Base-by-base conservation (phyloP, 1,284 basidiomycete species). In the Coriolopsis trogii region DNA sequence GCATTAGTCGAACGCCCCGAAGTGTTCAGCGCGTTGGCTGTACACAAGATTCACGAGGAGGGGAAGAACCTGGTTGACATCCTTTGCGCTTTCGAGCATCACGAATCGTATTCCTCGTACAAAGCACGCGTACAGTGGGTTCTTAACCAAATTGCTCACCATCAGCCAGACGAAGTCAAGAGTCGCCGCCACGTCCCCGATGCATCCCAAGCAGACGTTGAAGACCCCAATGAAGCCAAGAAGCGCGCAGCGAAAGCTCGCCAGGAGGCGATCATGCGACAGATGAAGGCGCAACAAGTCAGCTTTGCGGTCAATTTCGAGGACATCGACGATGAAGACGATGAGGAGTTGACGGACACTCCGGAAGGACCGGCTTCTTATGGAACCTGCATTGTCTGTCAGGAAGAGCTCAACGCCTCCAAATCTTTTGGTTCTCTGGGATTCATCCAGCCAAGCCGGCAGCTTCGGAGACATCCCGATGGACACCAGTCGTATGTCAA, bases 311-410 rank as follows among this genome's bases (percentile, higher is more conserved):
- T 85, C 57, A 91, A 90, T 54, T 89, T 87, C 55, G 87, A 87
- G 16, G 84, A 86, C 15, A 70, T 75, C 33, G 73, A 73, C 29
- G 75, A 76, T 1, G 79, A 78, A 28, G 82, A 85, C 7, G 80
- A 81, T 28, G 79, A 80, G 1, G 84, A 81, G 18, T 77, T 79
- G 59, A 75, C 70, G n/a, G 73, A 77, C 46, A 66, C 68, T 1
- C 69, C 67, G 0, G 78, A 79, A 18, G 76, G 79, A 30, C 67
- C 78, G n/a, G 68, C 80, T 15, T 84, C 84, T 21, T 88, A 88
- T 58, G 97, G 96, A 1, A 90, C 88, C 23, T 99, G 97, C 69
- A 99, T 99, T 58, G 92, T 99, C 7, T 99, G 97, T 64, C 97
- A 99, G 69, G 97, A 99, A 68, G 90, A 94, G 54, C 82, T 98